A percentile compares a stretch with the other conserved stretches of the same genome.
Evolutionary conservation across 768 basidiomycete genomes (phyloP).

Genomic region (Fomitopsis serialis): DNA sequence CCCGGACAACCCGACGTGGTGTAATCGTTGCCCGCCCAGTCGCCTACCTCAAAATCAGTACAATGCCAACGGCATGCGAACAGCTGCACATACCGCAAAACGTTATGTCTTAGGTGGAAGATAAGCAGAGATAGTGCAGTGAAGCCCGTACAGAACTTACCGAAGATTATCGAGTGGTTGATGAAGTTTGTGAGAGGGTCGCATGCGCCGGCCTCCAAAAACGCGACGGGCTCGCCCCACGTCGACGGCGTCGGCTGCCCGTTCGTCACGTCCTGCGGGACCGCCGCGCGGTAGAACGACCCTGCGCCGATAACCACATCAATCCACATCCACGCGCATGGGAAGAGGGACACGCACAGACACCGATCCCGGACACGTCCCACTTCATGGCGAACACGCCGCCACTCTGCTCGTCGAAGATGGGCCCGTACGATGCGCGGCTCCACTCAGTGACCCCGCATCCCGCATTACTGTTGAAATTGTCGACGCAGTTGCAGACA

Average conservation of each 20-base stretch:
- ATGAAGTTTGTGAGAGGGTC: constrained; percentile 52
- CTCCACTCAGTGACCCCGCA: constrained; percentile 81
- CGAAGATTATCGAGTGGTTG: constrained; percentile 73
- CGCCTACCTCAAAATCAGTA: constrained; percentile 36
- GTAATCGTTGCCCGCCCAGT: constrained; percentile 84
- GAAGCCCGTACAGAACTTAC: constrained; percentile 33
- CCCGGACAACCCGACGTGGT: constrained; percentile 71
- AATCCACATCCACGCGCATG: background rate
- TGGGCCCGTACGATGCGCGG: constrained; percentile 75
- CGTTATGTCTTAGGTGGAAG: constrained; percentile 55
- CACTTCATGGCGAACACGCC: constrained; percentile 90
- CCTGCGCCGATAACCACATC: constrained; percentile 33
- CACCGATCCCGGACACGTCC: constrained; percentile 70
- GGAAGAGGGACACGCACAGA: constrained; percentile 48
- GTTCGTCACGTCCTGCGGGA: constrained; percentile 59
- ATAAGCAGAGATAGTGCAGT: constrained; percentile 12
- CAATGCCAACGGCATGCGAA: background rate
- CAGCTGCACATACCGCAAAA: constrained; percentile 53
- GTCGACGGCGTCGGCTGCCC: constrained; percentile 59
- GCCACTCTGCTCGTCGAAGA: constrained; percentile 74
- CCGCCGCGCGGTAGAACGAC: constrained; percentile 78
- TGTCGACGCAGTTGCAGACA: constrained; percentile 40
- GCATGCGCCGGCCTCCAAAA: constrained; percentile 47
- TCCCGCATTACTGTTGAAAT: constrained; percentile 55
- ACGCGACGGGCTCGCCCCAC: constrained; percentile 68